A percentile compares a stretch with the other conserved stretches of the same genome.
These are phyloP conservation scores for Yamadazyma blattariae DNA, from an alignment of 1,139 yeast species.

Conservation along the genomic window DNA sequence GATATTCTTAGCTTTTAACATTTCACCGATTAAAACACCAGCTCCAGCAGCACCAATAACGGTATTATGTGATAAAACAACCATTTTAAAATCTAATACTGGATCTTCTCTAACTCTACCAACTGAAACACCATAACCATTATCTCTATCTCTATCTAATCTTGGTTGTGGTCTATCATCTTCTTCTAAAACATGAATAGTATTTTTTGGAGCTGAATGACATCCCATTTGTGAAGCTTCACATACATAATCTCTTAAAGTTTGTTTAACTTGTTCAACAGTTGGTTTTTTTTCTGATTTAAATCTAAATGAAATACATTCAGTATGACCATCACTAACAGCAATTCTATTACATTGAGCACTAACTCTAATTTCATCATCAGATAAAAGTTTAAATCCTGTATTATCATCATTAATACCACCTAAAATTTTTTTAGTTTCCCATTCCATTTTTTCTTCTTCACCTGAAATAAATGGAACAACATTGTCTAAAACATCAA, in stretches of 20 bases:
- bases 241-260: constrained; percentile 72
- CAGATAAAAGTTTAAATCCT: constrained; percentile 59
- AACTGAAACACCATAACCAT: constrained; percentile 91
- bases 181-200: constrained; percentile 89
- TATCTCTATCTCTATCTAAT: constrained; percentile 92
- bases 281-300: constrained; percentile 82
- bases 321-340: constrained; percentile 97
- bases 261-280: constrained; percentile 71
- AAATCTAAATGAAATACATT: constrained; percentile 85
- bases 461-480: constrained; percentile 96
- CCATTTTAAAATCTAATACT: constrained; percentile 92
- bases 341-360: constrained; percentile 98
- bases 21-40: constrained; percentile 95
- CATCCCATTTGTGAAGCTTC: constrained; percentile 79
- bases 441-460: constrained; percentile 99
- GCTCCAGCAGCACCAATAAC: constrained; percentile 99
- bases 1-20: constrained; percentile 72
- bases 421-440: constrained; percentile 92
- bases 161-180: constrained; percentile 97
- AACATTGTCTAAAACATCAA: constrained; percentile 90
- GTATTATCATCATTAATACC: constrained; percentile 49
- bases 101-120: constrained; percentile 95
- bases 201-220: constrained; percentile 87
- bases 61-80: constrained; percentile 93
- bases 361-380: constrained; percentile 76